Evolutionary conservation across 805 yeast genomes (phyloP).

Genomic region (Yamadazyma ubonensis): DNA sequence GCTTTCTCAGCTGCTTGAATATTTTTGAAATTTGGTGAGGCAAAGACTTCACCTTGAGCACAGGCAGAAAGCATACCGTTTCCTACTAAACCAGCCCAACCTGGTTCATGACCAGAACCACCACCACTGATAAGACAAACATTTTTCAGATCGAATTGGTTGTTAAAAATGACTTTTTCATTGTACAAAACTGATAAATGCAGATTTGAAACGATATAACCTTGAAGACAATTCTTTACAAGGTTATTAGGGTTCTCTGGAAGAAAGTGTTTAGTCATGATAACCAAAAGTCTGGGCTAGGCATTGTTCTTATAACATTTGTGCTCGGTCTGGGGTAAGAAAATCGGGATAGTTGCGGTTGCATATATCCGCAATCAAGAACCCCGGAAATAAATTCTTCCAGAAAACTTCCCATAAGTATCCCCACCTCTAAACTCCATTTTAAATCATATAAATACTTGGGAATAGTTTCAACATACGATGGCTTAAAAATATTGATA

Average conservation of each 20-base stretch:
- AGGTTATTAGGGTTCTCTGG: conserved; percentile 33
- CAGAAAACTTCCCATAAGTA: conserved; percentile 7
- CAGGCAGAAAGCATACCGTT: conserved; percentile 39
- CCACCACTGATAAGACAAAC: conserved; percentile 41
- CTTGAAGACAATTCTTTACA: conserved; percentile 38
- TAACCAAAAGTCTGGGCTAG: no score
- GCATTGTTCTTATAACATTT: neutral
- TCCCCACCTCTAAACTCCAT: conserved; percentile 12
- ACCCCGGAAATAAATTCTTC: conserved; percentile 6
- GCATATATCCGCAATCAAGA: conserved; percentile 5
- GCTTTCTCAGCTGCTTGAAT: conserved; percentile 38
- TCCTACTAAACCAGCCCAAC: conserved; percentile 40
- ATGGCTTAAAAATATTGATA: no score
- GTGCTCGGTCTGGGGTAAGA: conserved; percentile 3
- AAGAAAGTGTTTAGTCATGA: conserved; percentile 40
- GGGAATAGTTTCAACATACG: no score
- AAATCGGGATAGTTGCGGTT: conserved; percentile 3
- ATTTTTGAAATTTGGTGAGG: conserved; percentile 39
- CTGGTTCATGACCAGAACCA: conserved; percentile 47
- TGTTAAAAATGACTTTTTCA: conserved; percentile 39
- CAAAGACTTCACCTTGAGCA: conserved; percentile 43
- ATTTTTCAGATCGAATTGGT: conserved; percentile 21
- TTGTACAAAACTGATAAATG: conserved; percentile 33
- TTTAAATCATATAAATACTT: neutral
- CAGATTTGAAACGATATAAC: conserved; percentile 38